Evolutionary conservation across 73 alveolate genomes (phyloP).

Genomic region (Halteria grandinella): DNA sequence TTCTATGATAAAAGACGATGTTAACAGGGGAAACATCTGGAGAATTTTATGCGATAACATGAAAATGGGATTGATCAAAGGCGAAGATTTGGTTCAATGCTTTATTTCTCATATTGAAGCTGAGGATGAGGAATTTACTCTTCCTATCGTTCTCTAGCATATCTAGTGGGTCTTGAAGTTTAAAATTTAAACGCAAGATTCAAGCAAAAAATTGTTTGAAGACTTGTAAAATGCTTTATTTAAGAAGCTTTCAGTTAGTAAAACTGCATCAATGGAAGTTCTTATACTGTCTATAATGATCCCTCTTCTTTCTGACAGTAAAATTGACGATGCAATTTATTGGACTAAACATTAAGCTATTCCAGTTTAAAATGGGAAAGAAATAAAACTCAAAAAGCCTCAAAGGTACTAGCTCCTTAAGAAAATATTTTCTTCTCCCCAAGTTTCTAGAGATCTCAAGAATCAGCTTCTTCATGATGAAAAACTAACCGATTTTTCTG

Average conservation of each 20-base stretch:
- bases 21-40: slow-evolving; percentile 53
- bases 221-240: background rate
- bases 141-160: background rate
- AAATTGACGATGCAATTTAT: background rate
- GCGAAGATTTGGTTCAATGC: slow-evolving; percentile 29
- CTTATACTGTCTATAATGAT: slow-evolving; percentile 2
- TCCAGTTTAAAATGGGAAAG: slow-evolving; percentile 2
- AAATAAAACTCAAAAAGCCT: background rate
- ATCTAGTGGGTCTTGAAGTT: slow-evolving; percentile 6
- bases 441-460: background rate
- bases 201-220: background rate
- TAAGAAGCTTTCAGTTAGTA: background rate
- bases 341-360: background rate
- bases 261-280: slow-evolving; percentile 31
- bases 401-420: slow-evolving; percentile 16
- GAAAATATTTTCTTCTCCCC: background rate
- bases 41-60: slow-evolving; percentile 42
- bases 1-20: slow-evolving; percentile 4
- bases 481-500: slow-evolving; percentile 4
- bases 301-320: background rate
- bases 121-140: slow-evolving; percentile 43
- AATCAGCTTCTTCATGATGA: slow-evolving; percentile 1
- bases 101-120: slow-evolving; percentile 1
- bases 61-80: background rate
- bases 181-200: background rate